Conservation (phyloP, 2,329 filamentous ascomycete species). For the Didymella pomorum region DNA sequence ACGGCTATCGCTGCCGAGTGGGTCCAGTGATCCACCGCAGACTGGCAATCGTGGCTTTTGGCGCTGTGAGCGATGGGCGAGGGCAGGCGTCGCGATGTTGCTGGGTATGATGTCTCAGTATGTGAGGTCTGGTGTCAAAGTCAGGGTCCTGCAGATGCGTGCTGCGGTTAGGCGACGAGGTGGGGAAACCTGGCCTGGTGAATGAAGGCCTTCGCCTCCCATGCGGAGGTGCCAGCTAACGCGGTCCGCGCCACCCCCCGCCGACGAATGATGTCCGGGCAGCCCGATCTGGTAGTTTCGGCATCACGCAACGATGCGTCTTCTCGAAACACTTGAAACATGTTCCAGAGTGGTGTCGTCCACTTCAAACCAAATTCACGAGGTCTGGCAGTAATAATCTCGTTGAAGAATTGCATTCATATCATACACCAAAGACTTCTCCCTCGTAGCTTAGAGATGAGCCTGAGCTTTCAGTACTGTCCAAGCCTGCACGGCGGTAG, state of each 20-base stretch:
- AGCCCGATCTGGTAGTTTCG: constrained; percentile 23
- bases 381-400: neutral
- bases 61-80: constrained; percentile 29
- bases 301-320: constrained; percentile 13
- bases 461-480: constrained; percentile 14
- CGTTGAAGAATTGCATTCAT: neutral
- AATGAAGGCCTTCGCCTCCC: constrained; percentile 21
- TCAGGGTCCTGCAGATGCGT: constrained; percentile 28
- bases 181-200: constrained; percentile 19
- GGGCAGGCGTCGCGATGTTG: constrained; percentile 15
- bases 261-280: constrained; percentile 22
- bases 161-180: constrained; percentile 24
- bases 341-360: neutral
- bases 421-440: neutral
- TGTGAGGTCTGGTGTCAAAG: constrained; percentile 15
- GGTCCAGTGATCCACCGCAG: constrained; percentile 18
- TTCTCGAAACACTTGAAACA: constrained; percentile 3
- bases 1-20: constrained; percentile 18
- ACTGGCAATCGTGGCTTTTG: constrained; percentile 15
- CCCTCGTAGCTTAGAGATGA: neutral
- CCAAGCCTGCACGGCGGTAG: constrained; percentile 17
- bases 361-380: neutral
- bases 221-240: constrained; percentile 25
- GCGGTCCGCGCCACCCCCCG: constrained; percentile 20
- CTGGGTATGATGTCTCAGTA: constrained; percentile 10